phyloP scores from a whole-genome alignment of 2,329 filamentous ascomycete species.

The Curvularia lunata region DNA sequence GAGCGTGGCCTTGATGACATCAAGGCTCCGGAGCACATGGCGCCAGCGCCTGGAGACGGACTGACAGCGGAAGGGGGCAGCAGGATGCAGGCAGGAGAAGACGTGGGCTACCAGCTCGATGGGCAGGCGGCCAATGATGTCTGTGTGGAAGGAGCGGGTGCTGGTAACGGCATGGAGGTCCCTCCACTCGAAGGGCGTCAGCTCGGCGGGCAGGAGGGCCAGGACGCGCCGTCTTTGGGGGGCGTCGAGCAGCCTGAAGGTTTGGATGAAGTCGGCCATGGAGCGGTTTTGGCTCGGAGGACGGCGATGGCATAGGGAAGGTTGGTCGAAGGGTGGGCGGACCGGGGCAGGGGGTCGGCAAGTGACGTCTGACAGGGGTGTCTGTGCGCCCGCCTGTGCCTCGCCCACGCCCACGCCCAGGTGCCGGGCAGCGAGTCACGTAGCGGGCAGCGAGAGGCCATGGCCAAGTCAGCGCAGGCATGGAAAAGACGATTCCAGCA shows the following conservation, averaged over 20 bases:
- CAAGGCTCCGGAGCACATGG: conserved; percentile 31
- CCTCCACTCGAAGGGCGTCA: conserved; percentile 44
- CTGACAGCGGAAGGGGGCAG: conserved; percentile 39
- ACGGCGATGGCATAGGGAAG: conserved; percentile 5
- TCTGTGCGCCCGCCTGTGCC: too few relatives aligned
- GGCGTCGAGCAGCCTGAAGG: conserved; percentile 27
- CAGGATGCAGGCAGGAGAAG: conserved; percentile 43
- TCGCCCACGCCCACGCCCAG: too few relatives aligned
- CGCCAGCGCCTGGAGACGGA: conserved; percentile 45
- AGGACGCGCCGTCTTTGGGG: conserved; percentile 31
- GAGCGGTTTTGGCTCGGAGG: conserved; percentile 7
- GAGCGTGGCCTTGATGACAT: conserved; percentile 30
- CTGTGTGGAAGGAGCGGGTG: conserved; percentile 36
- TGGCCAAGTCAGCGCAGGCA: too few relatives aligned
- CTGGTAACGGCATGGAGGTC: conserved; percentile 24
- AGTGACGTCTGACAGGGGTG: conserved; percentile 8
- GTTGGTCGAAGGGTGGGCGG: conserved; percentile 8
- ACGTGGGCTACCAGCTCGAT: conserved; percentile 47
- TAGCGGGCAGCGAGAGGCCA: background rate
- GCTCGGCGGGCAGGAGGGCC: conserved; percentile 28
- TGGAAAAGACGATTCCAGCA: too few relatives aligned
- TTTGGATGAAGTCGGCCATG: conserved; percentile 19
- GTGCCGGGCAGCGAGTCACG: background rate
- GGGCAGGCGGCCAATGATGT: conserved; percentile 48
- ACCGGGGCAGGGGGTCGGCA: background rate